Conservation (phyloP, 352 stramenopile genomes). For the Globisporangium paroecandrum region DNA sequence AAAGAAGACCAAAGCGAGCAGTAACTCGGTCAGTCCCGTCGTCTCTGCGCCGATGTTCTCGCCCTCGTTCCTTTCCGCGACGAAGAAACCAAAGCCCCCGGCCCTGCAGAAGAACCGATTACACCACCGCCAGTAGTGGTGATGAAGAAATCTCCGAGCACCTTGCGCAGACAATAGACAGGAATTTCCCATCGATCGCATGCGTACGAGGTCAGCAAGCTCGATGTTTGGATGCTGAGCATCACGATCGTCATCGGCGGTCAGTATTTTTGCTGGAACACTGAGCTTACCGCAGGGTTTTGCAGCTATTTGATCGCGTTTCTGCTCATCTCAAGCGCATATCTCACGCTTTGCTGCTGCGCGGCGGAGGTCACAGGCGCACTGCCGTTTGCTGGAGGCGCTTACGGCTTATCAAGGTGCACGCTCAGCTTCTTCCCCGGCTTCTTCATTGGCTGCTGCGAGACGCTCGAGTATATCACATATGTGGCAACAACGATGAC, state of each 20-base stretch:
- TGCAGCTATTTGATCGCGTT: slow-evolving; percentile 24
- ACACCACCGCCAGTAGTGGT: not conserved
- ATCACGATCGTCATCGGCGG: slow-evolving; percentile 32
- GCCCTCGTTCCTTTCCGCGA: slow-evolving; percentile 2
- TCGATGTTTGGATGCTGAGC: slow-evolving; percentile 35
- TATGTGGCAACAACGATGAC: slow-evolving; percentile 38
- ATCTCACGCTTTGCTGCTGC: slow-evolving; percentile 30
- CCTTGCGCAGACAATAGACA: not conserved
- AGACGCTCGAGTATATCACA: slow-evolving; percentile 29
- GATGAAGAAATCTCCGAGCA: not conserved
- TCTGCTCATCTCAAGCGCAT: slow-evolving; percentile 22
- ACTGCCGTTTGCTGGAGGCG: slow-evolving; percentile 28
- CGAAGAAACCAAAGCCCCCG: not conserved
- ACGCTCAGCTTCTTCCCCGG: slow-evolving; percentile 17
- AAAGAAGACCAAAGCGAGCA: not conserved
- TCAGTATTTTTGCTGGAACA: slow-evolving; percentile 35
- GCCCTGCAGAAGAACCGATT: not conserved
- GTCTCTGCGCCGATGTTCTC: not conserved
- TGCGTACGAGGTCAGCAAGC: slow-evolving; percentile 23
- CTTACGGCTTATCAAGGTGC: slow-evolving; percentile 10
- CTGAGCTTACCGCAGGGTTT: slow-evolving; percentile 19
- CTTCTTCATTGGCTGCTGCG: slow-evolving; percentile 24
- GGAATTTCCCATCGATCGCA: slow-evolving; percentile 33
- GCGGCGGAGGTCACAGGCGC: slow-evolving; percentile 28
- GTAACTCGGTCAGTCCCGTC: not conserved